Base-by-base conservation (phyloP, 345 rosid species). In the Syzygium jambos region DNA sequence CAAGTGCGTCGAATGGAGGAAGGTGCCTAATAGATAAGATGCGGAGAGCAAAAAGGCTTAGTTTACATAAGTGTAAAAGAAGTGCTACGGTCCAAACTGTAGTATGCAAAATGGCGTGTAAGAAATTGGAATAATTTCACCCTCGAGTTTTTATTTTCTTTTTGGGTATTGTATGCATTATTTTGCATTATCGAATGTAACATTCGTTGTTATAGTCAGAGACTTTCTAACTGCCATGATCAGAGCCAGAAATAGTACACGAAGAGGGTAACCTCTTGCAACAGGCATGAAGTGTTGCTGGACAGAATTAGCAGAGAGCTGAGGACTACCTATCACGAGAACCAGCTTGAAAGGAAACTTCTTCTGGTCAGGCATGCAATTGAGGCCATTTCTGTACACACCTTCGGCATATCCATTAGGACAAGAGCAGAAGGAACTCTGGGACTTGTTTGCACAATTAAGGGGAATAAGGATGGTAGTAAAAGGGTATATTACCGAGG, bases 391-490 rank as follows among this genome's bases (percentile, higher is more conserved):
- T 34, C 46, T 68, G 78, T 2, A 11, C 11, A 9, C 78, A 34
- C 43, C 78, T 68, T 78, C 13, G 38, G 85, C 43, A 55, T 57
- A 84, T 51, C 88, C 88, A 22, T 49, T 51, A 1, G 86, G 78
- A 59, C 88, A 87, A 51, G 46, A 17, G 55, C 89, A 88, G 53
- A 63, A 88, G 63, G 57, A 23, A 46, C 84, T 54, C 38, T 56
- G 61, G 11, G 84, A 84, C n/a, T 22, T 78, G 7, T 21, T 87
- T 6, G 38, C 78, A 83, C 89, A 88, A 30, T 30, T 29, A 52
- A 97, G 90, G 17, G 99, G 98, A 90, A 97, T 93, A 38, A 97
- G 87, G 87, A 97, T 41, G 17, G 96, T 91, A 1, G 94, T 94
- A 88, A 93, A 94, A 57, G 89, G 93, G 43, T 5, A 92, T 86